phyloP scores from a whole-genome alignment of 768 basidiomycete species.

The Mycena maculata region DNA sequence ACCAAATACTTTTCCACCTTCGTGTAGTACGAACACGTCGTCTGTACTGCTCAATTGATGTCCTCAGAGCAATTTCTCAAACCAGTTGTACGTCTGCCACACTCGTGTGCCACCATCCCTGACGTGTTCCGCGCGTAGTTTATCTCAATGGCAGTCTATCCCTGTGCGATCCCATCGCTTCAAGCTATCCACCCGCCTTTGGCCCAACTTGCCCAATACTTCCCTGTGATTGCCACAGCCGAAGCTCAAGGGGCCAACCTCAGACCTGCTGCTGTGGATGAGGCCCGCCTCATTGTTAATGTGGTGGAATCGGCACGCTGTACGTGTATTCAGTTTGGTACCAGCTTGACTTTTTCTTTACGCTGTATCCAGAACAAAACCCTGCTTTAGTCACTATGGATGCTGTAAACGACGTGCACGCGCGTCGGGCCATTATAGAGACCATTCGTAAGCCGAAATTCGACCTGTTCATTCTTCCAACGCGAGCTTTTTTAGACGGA shows the following conservation, averaged over 20 bases:
- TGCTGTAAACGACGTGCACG: background rate
- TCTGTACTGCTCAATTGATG: too few species aligned
- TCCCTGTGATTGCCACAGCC: background rate
- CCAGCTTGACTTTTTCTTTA: background rate
- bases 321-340: background rate
- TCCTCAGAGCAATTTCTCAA: too few species aligned
- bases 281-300: background rate
- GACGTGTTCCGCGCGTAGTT: too few species aligned
- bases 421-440: background rate
- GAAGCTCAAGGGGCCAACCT: background rate
- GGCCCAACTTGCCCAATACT: background rate
- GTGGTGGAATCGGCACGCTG: background rate
- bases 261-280: background rate
- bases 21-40: too few species aligned
- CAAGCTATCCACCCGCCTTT: background rate
- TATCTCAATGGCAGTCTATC: too few species aligned
- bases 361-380: background rate
- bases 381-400: background rate
- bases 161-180: background rate
- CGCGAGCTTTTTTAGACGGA: conserved; percentile 4
- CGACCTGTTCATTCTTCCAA: background rate
- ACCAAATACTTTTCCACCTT: too few species aligned
- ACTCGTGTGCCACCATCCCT: too few species aligned
- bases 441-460: background rate
- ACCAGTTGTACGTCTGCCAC: too few species aligned